Evolutionary conservation across 2,329 filamentous ascomycete species (phyloP), one percentile per base, ranked within the genome.

Genomic region (Bipolaris oryzae): DNA sequence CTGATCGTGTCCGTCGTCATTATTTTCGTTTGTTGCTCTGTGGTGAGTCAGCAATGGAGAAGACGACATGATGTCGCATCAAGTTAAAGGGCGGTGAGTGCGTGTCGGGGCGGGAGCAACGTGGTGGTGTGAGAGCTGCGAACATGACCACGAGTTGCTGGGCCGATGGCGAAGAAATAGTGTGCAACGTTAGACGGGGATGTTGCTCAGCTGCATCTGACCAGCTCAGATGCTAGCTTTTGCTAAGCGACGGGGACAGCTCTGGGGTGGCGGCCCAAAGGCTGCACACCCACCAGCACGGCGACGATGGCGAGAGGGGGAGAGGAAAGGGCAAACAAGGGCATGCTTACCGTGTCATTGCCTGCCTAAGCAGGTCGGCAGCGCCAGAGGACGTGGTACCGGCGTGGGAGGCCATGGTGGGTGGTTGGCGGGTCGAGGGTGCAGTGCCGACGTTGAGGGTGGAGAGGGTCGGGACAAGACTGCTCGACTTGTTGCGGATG

Each of bases 1-100:
- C 68, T 91, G 88, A 77, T 93, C 89, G 75, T 82, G 82, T 70
- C 82, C 84, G 75, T 92, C 89, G 69, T 83, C 84, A 76, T 92
- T 89, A 72, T 93, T 89, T 73, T 94, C 89, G 66, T 90, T 88
- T 64, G 64, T 68, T 45, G 70, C 68, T 70, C 74, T 78, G 69
- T 69, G 71, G 53, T 74, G 72, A 49, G 70, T 70, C 66, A 74
- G 73, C 64, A 71, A 70, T 55, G 67, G 62, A 70, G 69, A 61
- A 64, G 63, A 67, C 45, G 66, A 61, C 73, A 74, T 74, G 48
- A 55, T 64, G 50, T 33, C 33, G 48, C 35, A 48, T 41, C 43
- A 46, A 46, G 50, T 48, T 13, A 20, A 41, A 43, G 47, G 58
- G 51, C 28, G 57, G 55, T 55, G 58, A 58, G 55, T 51, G 55